Evolutionary conservation across 352 stramenopile genomes (phyloP).

Genomic region (Paralagenidium karlingii): DNA sequence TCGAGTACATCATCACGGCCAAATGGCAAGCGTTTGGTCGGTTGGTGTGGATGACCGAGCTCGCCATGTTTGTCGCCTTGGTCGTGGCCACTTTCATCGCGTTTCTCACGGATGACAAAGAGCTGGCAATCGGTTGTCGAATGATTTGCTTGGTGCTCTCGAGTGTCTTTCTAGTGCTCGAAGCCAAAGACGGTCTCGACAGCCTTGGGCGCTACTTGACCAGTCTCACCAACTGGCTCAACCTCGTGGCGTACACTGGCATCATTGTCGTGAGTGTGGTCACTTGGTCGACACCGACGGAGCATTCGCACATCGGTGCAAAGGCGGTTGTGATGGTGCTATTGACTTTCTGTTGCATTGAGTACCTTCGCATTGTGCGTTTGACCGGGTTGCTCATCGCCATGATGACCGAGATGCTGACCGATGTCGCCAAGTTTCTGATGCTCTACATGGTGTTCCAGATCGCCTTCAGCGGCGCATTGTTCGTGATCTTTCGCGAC

Average conservation of each 20-base stretch:
- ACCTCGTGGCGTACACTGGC: slow-evolving; percentile 34
- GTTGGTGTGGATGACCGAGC: slow-evolving; percentile 33
- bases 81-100: slow-evolving; percentile 40
- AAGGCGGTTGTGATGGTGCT: slow-evolving; percentile 47
- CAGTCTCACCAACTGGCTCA: slow-evolving; percentile 53
- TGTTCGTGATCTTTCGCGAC: slow-evolving; percentile 52
- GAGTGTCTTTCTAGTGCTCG: slow-evolving; percentile 41
- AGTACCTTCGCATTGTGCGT: slow-evolving; percentile 44
- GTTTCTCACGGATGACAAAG: slow-evolving; percentile 33
- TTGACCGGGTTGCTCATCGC: slow-evolving; percentile 48
- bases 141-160: slow-evolving; percentile 33
- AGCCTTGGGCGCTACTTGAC: slow-evolving; percentile 29
- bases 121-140: slow-evolving; percentile 23
- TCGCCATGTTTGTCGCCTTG: slow-evolving; percentile 28
- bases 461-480: slow-evolving; percentile 53
- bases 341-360: slow-evolving; percentile 62
- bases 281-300: slow-evolving; percentile 37
- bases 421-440: slow-evolving; percentile 52
- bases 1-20: slow-evolving; percentile 29
- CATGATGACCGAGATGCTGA: slow-evolving; percentile 69
- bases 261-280: slow-evolving; percentile 19
- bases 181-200: slow-evolving; percentile 28
- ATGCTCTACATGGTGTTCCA: slow-evolving; percentile 63
- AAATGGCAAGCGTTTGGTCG: slow-evolving; percentile 54
- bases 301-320: slow-evolving; percentile 39